A percentile compares a stretch with the other conserved stretches of the same genome.
Evolutionary conservation across 495 filamentous ascomycete species (phyloP).

Genomic region (Annulohypoxylon moriforme): DNA sequence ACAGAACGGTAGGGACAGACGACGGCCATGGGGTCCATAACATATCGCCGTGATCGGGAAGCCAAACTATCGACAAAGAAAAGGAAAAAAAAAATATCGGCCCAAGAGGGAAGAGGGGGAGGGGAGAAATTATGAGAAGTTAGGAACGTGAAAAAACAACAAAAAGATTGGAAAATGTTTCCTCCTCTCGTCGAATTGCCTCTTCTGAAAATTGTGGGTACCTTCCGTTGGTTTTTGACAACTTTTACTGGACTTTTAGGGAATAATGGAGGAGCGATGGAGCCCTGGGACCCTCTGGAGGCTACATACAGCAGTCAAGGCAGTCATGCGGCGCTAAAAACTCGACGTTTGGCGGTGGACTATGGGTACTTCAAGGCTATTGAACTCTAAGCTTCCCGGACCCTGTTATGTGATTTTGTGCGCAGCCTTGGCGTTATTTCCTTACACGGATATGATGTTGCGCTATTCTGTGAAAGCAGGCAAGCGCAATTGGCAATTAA

Average conservation of each 20-base stretch:
- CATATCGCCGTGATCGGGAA: slow-evolving; percentile 57
- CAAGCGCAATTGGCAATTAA: slow-evolving; percentile 32
- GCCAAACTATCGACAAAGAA: slow-evolving; percentile 43
- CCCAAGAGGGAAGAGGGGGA: slow-evolving; percentile 40
- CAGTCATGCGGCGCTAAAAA: slow-evolving; percentile 10
- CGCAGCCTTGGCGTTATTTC: slow-evolving; percentile 1
- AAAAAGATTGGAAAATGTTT: slow-evolving; percentile 42
- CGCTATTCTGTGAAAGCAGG: neutral
- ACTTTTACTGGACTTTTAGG: neutral
- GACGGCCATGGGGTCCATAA: slow-evolving; percentile 63
- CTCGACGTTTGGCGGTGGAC: neutral
- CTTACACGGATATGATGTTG: neutral
- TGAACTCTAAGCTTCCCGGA: neutral
- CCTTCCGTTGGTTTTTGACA: slow-evolving; percentile 13
- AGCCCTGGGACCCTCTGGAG: slow-evolving; percentile 13
- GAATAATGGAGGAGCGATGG: slow-evolving; percentile 13
- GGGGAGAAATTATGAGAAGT: slow-evolving; percentile 31
- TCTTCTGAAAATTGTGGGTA: slow-evolving; percentile 35
- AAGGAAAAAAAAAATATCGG: slow-evolving; percentile 26
- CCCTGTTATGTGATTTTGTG: neutral
- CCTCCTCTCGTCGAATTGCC: slow-evolving; percentile 40
- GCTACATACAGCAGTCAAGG: slow-evolving; percentile 12
- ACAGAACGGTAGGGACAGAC: slow-evolving; percentile 61
- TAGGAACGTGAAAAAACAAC: slow-evolving; percentile 25
- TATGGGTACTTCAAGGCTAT: slow-evolving; percentile 3